Evolutionary conservation across 2,329 filamentous ascomycete genomes (phyloP), one percentile per base, ranked within the genome.

Genomic region (Pestalotiopsis sp.): DNA sequence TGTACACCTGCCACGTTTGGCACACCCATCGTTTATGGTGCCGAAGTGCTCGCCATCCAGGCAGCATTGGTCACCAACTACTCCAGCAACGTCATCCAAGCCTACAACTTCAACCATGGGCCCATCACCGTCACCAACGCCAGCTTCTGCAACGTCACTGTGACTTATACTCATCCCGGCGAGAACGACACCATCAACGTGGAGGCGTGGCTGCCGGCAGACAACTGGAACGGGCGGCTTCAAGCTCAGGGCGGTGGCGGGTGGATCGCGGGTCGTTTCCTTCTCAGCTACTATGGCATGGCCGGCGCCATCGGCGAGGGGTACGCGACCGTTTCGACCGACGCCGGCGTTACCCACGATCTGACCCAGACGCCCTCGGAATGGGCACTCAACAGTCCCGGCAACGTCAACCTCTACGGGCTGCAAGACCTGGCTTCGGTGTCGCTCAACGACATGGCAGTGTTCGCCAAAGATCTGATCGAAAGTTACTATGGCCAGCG

Each of bases 401-500:
- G 77, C 5, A 77, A 75, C 20, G 66, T 77, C 25, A 73, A 80
- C 23, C 69, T 71, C 27, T 72, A 73, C 1, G 69, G 71, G 1
- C 63, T 79, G 13, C 72, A 76, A 11, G 74, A 78, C 52, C 74
- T 77, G 36, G 77, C 70, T 0, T 71, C 68, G 4, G 73, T 74
- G 4, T 72, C 74, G 2, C n/a, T 80, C 0, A 67, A 75, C 4
- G 78, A 80, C 7, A 20, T 20, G 27, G 59, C 59, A 25, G 4
- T 62, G 2, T 20, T 62, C 14, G 11, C n/a, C 27, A 62, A 62
- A 17, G 17, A 39, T 20, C 17, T 62, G 7, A 62, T 62, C 20
- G 4, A 38, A 17, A 31, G 57, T 45, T 81, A 85, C 66, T 87
- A 83, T 72, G 75, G 73, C 17, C 58, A 20, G 59, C 72, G 67